Base-by-base conservation (phyloP, 768 basidiomycete genomes). In the Candolleomyces eurysporus region DNA sequence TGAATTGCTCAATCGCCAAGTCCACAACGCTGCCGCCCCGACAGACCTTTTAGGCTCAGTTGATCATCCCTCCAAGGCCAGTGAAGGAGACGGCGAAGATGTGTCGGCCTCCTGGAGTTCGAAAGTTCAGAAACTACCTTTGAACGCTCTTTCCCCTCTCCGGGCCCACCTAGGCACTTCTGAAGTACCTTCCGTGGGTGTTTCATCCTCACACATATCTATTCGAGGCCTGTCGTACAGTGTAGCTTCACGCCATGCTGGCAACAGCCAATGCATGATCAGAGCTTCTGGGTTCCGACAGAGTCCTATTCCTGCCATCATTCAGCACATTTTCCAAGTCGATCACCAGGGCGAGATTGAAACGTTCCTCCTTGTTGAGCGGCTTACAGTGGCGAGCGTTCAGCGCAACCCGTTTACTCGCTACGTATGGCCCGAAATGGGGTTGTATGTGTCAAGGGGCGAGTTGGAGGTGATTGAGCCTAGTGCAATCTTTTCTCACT, bases 1-100 rank as follows among this genome's bases (percentile, higher is more conserved):
- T 19, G 40, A 57, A 46, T 45, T 65, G 31, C 21, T 65, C 36
- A 48, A 67, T 14, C 58, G 63, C 22, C 57, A 65, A 31, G 51
- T 59, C 26, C 17, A 31, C 14, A 16, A 26, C 36, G 22, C 14
- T 21, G 21, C 14, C 3, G 11, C 22, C 3, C 17, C 32, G 2
- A 17, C 53, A 19, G 31, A 30, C 32, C 31, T 55, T 31, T 31
- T 36, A 14, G 53, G 31, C 16, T 30, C 53, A 4, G 43, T 14
- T 13, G 43, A 45, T 8, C 22, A 9, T 14, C 17, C 14, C 4
- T 10, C 22, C 14, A 31, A 36, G 31, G 32, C 14, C 26, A 36
- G 3, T 9, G 10, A 30, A 16, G 26, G 36, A 14, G 16, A 2
- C 1, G 14, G 11, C 1, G 14, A 16, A 2, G 14, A 13, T 3